Evolutionary conservation across 2,329 filamentous ascomycete species (phyloP).

Genomic region (Xylariaceae sp.): DNA sequence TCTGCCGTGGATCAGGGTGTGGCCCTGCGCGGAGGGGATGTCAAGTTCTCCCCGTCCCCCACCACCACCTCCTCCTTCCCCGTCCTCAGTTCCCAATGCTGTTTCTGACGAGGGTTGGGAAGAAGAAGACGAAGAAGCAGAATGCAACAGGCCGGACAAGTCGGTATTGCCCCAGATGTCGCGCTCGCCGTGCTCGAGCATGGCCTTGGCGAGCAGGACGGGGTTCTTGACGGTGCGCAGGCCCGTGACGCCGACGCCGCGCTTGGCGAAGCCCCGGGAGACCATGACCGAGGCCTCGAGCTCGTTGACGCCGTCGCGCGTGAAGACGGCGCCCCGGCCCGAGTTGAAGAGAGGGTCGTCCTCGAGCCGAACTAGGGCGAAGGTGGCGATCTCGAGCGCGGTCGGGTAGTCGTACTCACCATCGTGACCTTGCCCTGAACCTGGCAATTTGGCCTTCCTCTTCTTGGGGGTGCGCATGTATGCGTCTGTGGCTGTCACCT

Average conservation of each 20-base stretch:
- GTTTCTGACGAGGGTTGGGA: too few relatives aligned
- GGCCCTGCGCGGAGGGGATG: conserved; percentile 57
- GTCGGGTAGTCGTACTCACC: too few relatives aligned
- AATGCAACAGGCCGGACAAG: background rate
- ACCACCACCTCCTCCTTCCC: conserved; percentile 17
- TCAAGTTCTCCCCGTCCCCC: conserved; percentile 27
- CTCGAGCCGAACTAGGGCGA: conserved; percentile 72
- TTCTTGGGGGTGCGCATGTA: conserved; percentile 40
- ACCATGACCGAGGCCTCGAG: conserved; percentile 88
- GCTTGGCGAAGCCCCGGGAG: conserved; percentile 64
- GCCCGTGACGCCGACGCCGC: conserved; percentile 71
- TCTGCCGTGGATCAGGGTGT: conserved; percentile 62
- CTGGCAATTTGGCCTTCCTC: conserved; percentile 5
- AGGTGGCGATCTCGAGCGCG: conserved; percentile 68
- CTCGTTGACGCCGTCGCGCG: conserved; percentile 74
- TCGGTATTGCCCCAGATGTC: conserved; percentile 37
- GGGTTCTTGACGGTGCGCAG: conserved; percentile 73
- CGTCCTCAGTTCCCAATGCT: conserved; percentile 23
- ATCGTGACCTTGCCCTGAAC: too few relatives aligned
- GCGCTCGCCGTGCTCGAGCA: conserved; percentile 62
- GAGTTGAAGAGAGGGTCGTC: conserved; percentile 80
- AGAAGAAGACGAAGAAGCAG: too few relatives aligned
- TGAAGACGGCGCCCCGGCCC: conserved; percentile 81
- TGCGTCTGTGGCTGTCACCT: conserved; percentile 41
- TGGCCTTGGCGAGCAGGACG: conserved; percentile 64